A percentile compares a stretch with the other conserved stretches of the same genome.
phyloP scores from a whole-genome alignment of 805 yeast genomes.

The Zygoascus bituminiphila region DNA sequence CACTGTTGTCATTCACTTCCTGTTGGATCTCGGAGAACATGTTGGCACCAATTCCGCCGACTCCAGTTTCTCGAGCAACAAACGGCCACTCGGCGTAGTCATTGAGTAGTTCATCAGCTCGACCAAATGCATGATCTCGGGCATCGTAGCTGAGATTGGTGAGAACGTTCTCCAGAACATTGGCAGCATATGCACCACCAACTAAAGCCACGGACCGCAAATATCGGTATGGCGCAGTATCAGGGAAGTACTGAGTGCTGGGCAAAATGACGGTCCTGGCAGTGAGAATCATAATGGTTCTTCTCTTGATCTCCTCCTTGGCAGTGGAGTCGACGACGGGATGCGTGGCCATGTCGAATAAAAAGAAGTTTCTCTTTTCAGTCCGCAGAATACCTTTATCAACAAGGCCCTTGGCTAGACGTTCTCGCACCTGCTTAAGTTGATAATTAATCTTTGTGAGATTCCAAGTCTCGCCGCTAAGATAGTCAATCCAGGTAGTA shows the following conservation, averaged over 20 bases:
- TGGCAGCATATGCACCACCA: slow-evolving; percentile 90
- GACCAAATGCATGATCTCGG: slow-evolving; percentile 82
- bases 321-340: slow-evolving; percentile 83
- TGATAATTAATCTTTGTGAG: slow-evolving; percentile 89
- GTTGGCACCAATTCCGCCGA: slow-evolving; percentile 59
- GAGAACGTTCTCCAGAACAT: slow-evolving; percentile 86
- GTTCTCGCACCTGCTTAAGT: slow-evolving; percentile 92
- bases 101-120: slow-evolving; percentile 85
- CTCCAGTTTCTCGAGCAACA: slow-evolving; percentile 35
- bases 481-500: slow-evolving; percentile 84
- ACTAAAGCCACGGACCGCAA: slow-evolving; percentile 76
- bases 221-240: slow-evolving; percentile 54
- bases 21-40: slow-evolving; percentile 41
- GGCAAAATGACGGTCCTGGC: slow-evolving; percentile 57
- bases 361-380: slow-evolving; percentile 85
- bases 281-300: slow-evolving; percentile 63
- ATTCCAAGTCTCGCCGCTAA: slow-evolving; percentile 95
- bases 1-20: slow-evolving; percentile 44
- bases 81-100: slow-evolving; percentile 87
- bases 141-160: slow-evolving; percentile 66
- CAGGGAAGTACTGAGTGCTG: slow-evolving; percentile 58
- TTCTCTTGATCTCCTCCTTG: slow-evolving; percentile 68
- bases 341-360: slow-evolving; percentile 98
- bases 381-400: slow-evolving; percentile 96
- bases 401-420: slow-evolving; percentile 92